These are phyloP conservation scores for Gastrodia elata DNA, from an alignment of 106 monocot genomes.

Conservation along the genomic window DNA sequence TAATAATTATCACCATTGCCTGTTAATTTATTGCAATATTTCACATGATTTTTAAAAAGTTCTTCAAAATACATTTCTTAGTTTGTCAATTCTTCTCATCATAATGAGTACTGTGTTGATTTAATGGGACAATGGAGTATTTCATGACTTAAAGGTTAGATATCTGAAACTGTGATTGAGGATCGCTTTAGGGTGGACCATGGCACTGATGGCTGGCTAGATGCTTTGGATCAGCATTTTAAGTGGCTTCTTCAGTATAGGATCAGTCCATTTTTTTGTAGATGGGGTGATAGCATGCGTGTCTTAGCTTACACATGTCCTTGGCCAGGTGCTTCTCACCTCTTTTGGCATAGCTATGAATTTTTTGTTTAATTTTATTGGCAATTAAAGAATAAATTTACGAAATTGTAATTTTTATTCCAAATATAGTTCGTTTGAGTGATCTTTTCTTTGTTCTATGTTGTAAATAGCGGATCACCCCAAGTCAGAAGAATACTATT, in stretches of 20 bases:
- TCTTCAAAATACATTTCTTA: neutral
- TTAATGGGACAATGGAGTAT: neutral
- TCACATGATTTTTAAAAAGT: neutral
- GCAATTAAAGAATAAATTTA: neutral
- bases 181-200: slow-evolving; percentile 84
- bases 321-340: slow-evolving; percentile 68
- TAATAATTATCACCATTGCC: neutral
- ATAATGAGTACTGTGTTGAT: neutral
- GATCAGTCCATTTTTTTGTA: slow-evolving; percentile 94
- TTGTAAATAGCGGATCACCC: slow-evolving; percentile 71
- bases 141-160: slow-evolving; percentile 23
- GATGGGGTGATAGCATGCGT: slow-evolving; percentile 98
- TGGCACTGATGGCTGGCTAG: slow-evolving; percentile 84
- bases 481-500: slow-evolving; percentile 89
- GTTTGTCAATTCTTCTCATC: neutral
- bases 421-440: neutral
- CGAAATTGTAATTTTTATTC: slow-evolving; percentile 2
- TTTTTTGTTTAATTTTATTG: neutral
- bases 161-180: slow-evolving; percentile 99
- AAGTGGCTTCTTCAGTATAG: slow-evolving; percentile 91
- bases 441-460: slow-evolving; percentile 10
- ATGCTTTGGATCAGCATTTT: slow-evolving; percentile 76
- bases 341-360: neutral
- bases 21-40: neutral
- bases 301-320: slow-evolving; percentile 93